These are phyloP conservation scores for Metarhizium anisopliae DNA, from an alignment of 2,329 filamentous ascomycete species.

Conservation along the genomic window DNA sequence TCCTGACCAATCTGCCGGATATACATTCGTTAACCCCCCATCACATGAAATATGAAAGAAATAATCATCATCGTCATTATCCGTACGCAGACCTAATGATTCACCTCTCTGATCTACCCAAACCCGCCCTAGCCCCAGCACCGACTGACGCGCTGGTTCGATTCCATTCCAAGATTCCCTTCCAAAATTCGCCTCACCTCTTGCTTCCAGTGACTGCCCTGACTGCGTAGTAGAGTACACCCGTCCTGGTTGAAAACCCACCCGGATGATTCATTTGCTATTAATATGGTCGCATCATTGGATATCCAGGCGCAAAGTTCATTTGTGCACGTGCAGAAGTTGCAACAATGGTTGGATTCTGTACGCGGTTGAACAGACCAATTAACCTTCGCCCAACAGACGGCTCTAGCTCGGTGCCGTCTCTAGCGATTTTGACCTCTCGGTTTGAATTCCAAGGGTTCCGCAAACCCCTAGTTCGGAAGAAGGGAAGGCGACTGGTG, in stretches of 20 bases:
- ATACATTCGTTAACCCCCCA: too few relatives aligned
- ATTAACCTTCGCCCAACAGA: conserved; percentile 67
- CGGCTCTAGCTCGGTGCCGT: conserved; percentile 88
- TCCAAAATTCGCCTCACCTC: too few relatives aligned
- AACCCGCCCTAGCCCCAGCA: too few relatives aligned
- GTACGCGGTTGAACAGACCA: conserved; percentile 62
- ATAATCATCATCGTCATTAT: too few relatives aligned
- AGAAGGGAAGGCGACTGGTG: conserved; percentile 76
- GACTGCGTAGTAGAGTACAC: neutral
- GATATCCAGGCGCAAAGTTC: conserved; percentile 28
- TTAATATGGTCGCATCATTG: conserved; percentile 27
- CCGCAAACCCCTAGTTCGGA: conserved; percentile 73
- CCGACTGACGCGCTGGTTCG: too few relatives aligned
- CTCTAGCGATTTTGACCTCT: conserved; percentile 91
- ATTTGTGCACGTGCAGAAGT: conserved; percentile 22
- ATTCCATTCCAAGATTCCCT: too few relatives aligned
- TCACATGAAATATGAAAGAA: too few relatives aligned
- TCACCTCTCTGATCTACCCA: too few relatives aligned
- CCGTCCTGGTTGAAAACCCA: neutral
- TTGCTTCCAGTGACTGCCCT: too few relatives aligned
- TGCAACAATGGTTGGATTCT: conserved; percentile 26
- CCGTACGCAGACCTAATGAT: too few relatives aligned
- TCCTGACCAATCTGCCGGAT: too few relatives aligned
- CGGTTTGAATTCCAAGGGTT: conserved; percentile 95
- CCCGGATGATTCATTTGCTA: conserved; percentile 8